Evolutionary conservation across 2,329 filamentous ascomycete species (phyloP).

Genomic region (Aspergillus sp.): DNA sequence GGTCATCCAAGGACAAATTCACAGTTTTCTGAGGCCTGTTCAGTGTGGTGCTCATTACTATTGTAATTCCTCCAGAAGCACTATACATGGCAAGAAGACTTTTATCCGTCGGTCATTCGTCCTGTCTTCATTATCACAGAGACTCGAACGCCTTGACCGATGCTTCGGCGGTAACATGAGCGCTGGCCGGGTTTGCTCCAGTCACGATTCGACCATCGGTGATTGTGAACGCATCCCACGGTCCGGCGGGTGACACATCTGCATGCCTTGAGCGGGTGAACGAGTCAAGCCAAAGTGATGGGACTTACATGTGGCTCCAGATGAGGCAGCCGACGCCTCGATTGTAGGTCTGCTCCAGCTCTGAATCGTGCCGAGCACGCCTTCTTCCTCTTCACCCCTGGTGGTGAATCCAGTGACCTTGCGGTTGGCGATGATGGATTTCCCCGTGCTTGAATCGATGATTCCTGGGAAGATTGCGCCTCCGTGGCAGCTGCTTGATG

Average conservation of each 20-base stretch:
- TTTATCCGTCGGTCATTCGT: neutral
- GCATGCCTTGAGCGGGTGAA: neutral
- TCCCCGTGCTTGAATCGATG: conserved; percentile 28
- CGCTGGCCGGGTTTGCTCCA: conserved; percentile 36
- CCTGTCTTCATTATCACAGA: neutral
- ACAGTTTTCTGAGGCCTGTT: too few species aligned
- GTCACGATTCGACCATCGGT: conserved; percentile 38
- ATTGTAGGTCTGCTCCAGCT: conserved; percentile 33
- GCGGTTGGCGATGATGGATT: conserved; percentile 35
- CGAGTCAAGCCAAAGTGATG: neutral
- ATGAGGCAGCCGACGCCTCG: conserved; percentile 27
- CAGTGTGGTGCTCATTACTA: neutral
- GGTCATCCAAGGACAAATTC: too few species aligned
- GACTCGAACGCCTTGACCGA: conserved; percentile 28
- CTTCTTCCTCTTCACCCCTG: conserved; percentile 33
- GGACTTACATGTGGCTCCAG: conserved; percentile 33
- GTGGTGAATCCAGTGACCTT: conserved; percentile 43
- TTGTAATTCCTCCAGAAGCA: neutral
- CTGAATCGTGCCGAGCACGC: conserved; percentile 34
- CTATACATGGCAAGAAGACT: neutral
- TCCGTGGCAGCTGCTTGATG: conserved; percentile 33
- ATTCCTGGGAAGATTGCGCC: conserved; percentile 40
- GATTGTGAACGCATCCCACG: conserved; percentile 23
- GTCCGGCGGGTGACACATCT: conserved; percentile 6
- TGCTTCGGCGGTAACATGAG: conserved; percentile 32